Evolutionary conservation across 2,329 filamentous ascomycete genomes (phyloP).

Genomic region (Colletotrichum limetticola): DNA sequence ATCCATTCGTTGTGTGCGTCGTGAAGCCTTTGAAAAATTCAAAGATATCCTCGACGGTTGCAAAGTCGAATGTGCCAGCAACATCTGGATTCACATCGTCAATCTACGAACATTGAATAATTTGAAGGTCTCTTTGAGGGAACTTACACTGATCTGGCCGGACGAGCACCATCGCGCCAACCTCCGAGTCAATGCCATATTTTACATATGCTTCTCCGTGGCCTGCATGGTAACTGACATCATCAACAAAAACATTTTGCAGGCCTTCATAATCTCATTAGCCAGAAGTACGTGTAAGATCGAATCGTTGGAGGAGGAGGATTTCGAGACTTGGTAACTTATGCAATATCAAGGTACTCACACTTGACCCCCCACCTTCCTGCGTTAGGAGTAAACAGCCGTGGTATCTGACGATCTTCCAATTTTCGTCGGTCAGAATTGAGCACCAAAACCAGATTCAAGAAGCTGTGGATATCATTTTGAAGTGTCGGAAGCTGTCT

Average conservation of each 20-base stretch:
- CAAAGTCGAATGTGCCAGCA: background rate
- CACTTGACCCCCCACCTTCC: constrained; percentile 3
- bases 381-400: background rate
- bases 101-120: background rate
- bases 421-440: constrained; percentile 1
- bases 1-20: background rate
- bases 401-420: constrained; percentile 15
- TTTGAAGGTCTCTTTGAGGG: constrained; percentile 31
- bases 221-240: constrained; percentile 62
- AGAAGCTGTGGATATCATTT: background rate
- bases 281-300: too few species aligned
- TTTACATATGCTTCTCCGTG: constrained; percentile 62
- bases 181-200: constrained; percentile 66
- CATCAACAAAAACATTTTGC: constrained; percentile 66
- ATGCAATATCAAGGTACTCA: background rate
- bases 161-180: constrained; percentile 68
- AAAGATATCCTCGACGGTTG: background rate
- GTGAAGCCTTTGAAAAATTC: background rate
- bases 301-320: too few species aligned
- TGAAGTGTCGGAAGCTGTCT: background rate
- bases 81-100: background rate
- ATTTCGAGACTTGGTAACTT: too few species aligned
- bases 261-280: background rate
- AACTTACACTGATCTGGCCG: constrained; percentile 76
- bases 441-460: background rate